These are phyloP conservation scores for Cymbopogon citratus DNA, from an alignment of 176 grass and related monocot species.

Conservation along the genomic window DNA sequence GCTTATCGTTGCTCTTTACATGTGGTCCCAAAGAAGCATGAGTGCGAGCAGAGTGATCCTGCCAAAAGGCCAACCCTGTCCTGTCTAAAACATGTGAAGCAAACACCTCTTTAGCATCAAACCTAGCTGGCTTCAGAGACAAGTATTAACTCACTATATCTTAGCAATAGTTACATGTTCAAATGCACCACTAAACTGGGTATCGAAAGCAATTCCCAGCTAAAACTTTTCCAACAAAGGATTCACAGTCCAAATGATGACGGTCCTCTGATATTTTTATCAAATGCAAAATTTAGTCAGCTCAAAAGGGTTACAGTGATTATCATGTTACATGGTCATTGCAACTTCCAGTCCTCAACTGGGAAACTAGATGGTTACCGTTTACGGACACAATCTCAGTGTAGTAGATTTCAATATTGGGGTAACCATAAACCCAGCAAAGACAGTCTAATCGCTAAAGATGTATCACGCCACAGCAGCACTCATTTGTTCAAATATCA, in stretches of 20 bases:
- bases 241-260: neutral
- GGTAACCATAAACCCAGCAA: neutral
- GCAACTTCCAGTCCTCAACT: neutral
- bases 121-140: neutral
- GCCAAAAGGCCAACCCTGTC: neutral
- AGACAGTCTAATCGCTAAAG: constrained; percentile 11
- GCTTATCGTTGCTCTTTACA: neutral
- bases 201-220: neutral
- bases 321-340: constrained; percentile 17
- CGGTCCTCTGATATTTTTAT: neutral
- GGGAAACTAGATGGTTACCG: neutral
- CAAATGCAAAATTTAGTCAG: constrained; percentile 3
- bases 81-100: neutral
- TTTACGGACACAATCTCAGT: constrained; percentile 15
- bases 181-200: neutral
- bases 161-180: neutral
- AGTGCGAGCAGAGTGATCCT: neutral
- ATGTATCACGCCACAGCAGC: neutral
- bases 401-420: neutral
- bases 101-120: neutral
- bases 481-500: constrained; percentile 51
- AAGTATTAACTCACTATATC: neutral
- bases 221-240: neutral
- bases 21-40: neutral
- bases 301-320: neutral